A percentile compares a stretch with the other conserved stretches of the same genome.
Evolutionary conservation across 306 rosid species (phyloP).

Genomic region (Vigna angularis): DNA sequence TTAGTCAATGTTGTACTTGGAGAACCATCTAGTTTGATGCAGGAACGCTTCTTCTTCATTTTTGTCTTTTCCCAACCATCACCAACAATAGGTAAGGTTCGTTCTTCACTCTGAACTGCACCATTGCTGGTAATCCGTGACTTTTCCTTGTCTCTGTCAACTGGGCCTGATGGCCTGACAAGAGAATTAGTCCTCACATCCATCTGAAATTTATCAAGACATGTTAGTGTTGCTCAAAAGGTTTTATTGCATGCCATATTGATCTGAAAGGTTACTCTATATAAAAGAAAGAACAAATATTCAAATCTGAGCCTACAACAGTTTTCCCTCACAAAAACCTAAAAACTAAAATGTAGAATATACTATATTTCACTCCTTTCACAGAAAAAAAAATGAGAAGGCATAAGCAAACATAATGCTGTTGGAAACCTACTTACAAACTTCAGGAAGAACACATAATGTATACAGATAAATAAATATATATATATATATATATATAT

Average conservation of each 20-base stretch:
- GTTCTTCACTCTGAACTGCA: slow-evolving; percentile 81
- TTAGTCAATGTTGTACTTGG: slow-evolving; percentile 65
- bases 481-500: neutral
- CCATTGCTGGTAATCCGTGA: slow-evolving; percentile 71
- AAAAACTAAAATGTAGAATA: slow-evolving; percentile 7
- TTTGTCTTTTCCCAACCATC: slow-evolving; percentile 98
- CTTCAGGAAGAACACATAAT: slow-evolving; percentile 31
- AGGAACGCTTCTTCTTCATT: slow-evolving; percentile 96
- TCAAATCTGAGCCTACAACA: neutral
- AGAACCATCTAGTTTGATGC: slow-evolving; percentile 91
- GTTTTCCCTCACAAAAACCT: slow-evolving; percentile 32
- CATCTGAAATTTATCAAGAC: slow-evolving; percentile 62
- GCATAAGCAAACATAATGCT: slow-evolving; percentile 32
- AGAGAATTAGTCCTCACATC: slow-evolving; percentile 82
- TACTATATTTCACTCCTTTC: slow-evolving; percentile 31
- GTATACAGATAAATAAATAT: slow-evolving; percentile 4
- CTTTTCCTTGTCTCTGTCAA: slow-evolving; percentile 91
- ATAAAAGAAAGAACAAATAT: slow-evolving; percentile 37
- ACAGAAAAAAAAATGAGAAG: slow-evolving; percentile 17
- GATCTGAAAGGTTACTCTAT: slow-evolving; percentile 41
- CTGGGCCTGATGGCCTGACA: slow-evolving; percentile 76
- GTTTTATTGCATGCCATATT: slow-evolving; percentile 11
- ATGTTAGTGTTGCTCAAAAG: slow-evolving; percentile 45
- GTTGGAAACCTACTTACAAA: slow-evolving; percentile 37
- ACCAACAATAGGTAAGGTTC: slow-evolving; percentile 74